Base-by-base conservation (phyloP, 768 basidiomycete genomes). In the Mycena olivaceomarginata region DNA sequence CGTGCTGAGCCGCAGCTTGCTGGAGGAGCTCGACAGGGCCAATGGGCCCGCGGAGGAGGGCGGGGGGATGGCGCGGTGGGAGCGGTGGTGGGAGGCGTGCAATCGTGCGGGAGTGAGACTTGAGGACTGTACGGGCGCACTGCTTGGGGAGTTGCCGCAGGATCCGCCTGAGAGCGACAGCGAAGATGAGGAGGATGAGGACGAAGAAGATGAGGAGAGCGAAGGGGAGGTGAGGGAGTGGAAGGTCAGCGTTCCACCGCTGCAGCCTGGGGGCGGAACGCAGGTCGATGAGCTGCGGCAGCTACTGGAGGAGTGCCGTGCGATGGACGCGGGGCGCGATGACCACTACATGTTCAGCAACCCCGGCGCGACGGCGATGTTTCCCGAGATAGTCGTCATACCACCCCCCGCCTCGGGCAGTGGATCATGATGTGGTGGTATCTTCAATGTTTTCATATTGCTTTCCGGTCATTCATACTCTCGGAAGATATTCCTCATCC, bases 81-180 rank as follows among this genome's bases (percentile, higher is more conserved):
- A 92, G 78, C 85, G 88, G 63, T 96, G 95, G 95, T 94, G 92
- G 90, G 87, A 87, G 16, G 86, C 84, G 79, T 93, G 91, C 77
- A 77, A 85, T 0, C 76, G 79, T 22, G 86, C 90, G 82, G 89
- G 90, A 0, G 85, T 95, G 6, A 84, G 93, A 57, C 82, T 96
- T 66, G 94, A 96, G 84, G 95, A 96, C 82, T 96, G 95, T 80
- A 95, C 95, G 0, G 95, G 94, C 0, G 91, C 86, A 15, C 79
- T 87, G 67, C 84, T 96, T 48, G 95, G 95, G 0, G 87, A 85
- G 1, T 80, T 91, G 39, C 90, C 83, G 51, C 85, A 85, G 57
- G 87, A 85, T 13, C 82, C 79, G 2, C 82, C 80, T 0, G 85
- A 82, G 1, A 84, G 84, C 0, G 84, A 83, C 0, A 86, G 84